Evolutionary conservation across 257 asterid species (phyloP).

Genomic region (Solanum paucissectum): DNA sequence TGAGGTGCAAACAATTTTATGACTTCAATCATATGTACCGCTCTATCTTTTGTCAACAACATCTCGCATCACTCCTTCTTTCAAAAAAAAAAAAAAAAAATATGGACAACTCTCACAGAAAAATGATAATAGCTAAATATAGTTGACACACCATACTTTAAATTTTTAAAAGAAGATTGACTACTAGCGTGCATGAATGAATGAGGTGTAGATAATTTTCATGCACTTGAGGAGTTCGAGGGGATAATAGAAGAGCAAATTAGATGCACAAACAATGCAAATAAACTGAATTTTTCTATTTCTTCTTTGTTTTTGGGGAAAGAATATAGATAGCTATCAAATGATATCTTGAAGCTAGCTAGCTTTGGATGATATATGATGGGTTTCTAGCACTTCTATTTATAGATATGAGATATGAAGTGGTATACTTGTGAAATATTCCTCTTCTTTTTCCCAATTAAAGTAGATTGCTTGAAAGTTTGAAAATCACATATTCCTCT

Average conservation of each 20-base stretch:
- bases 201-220: constrained; percentile 20
- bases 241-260: not conserved
- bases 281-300: not conserved
- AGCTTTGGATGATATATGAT: not conserved
- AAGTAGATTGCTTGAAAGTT: not conserved
- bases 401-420: not conserved
- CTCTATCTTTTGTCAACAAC: not conserved
- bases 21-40: not conserved
- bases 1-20: constrained; percentile 26
- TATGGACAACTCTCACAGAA: no score
- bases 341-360: not conserved
- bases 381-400: not conserved
- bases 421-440: not conserved
- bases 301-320: not conserved
- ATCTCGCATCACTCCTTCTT: no score
- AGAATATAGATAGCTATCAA: not conserved
- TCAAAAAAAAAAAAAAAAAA: no score
- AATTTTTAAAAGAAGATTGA: no score
- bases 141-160: no score
- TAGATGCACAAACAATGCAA: not conserved
- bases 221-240: not conserved
- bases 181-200: constrained; percentile 56
- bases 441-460: not conserved
- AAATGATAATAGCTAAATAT: no score
- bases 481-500: not conserved